Evolutionary conservation across 345 rosid species (phyloP).

Genomic region (Linum tenue): DNA sequence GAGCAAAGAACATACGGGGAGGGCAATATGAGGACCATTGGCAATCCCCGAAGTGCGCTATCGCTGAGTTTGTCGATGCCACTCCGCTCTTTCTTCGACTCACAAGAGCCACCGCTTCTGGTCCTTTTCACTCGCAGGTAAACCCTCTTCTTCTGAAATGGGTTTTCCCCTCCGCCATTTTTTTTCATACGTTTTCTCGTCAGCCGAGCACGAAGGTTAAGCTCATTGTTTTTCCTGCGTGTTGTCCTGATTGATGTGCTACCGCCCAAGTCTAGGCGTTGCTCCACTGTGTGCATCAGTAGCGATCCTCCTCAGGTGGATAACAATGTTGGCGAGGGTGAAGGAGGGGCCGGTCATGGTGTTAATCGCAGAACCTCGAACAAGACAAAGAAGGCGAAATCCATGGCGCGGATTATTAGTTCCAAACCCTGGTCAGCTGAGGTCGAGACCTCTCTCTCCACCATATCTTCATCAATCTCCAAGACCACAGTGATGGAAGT

Average conservation of each 20-base stretch:
- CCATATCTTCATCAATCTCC: constrained; percentile 38
- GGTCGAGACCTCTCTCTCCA: constrained; percentile 50
- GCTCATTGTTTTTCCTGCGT: background rate
- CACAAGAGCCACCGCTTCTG: no score
- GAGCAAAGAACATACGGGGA: no score
- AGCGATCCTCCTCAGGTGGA: background rate
- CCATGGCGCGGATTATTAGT: constrained; percentile 48
- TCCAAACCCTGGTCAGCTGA: constrained; percentile 46
- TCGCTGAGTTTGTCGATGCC: no score
- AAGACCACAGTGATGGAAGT: constrained; percentile 46
- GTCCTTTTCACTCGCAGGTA: no score
- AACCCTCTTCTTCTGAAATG: no score
- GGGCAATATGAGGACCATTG: no score
- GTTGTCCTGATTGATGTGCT: background rate
- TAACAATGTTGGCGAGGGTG: background rate
- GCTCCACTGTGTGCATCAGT: background rate
- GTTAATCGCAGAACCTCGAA: constrained; percentile 15
- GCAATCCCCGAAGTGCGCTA: no score
- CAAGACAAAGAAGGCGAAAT: constrained; percentile 39
- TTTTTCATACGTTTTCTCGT: no score
- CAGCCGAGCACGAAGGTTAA: no score
- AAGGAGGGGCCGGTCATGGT: background rate
- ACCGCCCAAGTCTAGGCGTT: background rate
- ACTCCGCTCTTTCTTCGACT: no score
- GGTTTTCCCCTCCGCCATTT: no score